phyloP scores from a whole-genome alignment of 768 basidiomycete genomes.

The Crassisporium funariophilum region DNA sequence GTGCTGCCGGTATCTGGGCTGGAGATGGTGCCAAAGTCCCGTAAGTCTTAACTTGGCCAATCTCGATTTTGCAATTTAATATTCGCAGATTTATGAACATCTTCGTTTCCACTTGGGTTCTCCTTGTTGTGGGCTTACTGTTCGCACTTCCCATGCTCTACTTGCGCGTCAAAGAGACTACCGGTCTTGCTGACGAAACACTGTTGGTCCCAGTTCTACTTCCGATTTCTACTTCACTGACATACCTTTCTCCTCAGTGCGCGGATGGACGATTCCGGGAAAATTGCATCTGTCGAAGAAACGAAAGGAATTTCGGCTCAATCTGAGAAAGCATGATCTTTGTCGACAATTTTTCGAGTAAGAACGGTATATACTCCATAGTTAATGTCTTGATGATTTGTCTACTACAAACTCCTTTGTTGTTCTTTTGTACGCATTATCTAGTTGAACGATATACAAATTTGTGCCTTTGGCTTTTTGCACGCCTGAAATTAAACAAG shows the following conservation, averaged over 20 bases:
- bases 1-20: constrained; percentile 72
- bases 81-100: not conserved
- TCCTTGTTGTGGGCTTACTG: constrained; percentile 61
- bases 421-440: too few relatives aligned
- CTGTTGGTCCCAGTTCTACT: constrained; percentile 40
- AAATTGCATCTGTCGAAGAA: too few relatives aligned
- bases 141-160: constrained; percentile 77
- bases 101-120: constrained; percentile 48
- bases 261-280: constrained; percentile 45
- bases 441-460: too few relatives aligned
- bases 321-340: too few relatives aligned
- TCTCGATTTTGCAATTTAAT: not conserved
- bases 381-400: too few relatives aligned
- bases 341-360: too few relatives aligned
- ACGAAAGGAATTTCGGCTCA: too few relatives aligned
- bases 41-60: constrained; percentile 46
- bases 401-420: too few relatives aligned
- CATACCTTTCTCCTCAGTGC: constrained; percentile 26
- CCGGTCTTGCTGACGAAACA: constrained; percentile 50
- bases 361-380: too few relatives aligned
- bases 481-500: too few relatives aligned
- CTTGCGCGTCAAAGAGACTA: constrained; percentile 63
- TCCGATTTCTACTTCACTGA: not conserved
- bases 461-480: too few relatives aligned
- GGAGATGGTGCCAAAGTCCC: constrained; percentile 64